Percentiles rank a stretch among this genome's conserved stretches.
phyloP scores from a whole-genome alignment of 768 basidiomycete species.

The Boletus subcaerulescens region DNA sequence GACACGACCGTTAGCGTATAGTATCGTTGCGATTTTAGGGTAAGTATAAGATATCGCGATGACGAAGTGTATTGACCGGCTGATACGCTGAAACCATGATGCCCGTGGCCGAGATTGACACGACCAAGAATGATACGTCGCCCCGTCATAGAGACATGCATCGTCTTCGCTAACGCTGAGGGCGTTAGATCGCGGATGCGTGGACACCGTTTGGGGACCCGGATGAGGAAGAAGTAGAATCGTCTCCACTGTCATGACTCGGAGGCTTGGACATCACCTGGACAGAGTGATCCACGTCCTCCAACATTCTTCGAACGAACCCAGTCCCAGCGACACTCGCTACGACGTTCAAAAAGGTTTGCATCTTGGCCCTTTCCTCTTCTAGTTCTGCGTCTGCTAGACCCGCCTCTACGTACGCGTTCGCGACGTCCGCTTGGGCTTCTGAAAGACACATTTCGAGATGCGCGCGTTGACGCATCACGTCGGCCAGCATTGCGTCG shows the following conservation, averaged over 20 bases:
- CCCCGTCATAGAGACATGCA: too few species aligned
- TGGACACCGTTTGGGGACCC: neutral
- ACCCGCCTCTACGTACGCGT: conserved; percentile 26
- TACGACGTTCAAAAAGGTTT: conserved; percentile 23
- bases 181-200: neutral
- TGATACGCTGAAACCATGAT: too few species aligned
- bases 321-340: conserved; percentile 25
- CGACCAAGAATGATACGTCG: neutral
- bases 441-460: conserved; percentile 16
- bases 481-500: conserved; percentile 23
- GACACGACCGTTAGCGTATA: neutral
- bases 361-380: conserved; percentile 23
- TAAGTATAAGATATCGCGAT: neutral
- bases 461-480: conserved; percentile 25
- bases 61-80: neutral
- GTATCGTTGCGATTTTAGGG: neutral
- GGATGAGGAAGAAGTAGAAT: conserved; percentile 2
- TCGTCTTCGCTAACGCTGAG: neutral
- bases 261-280: conserved; percentile 11
- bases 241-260: neutral
- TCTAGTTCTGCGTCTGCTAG: conserved; percentile 27
- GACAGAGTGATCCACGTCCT: conserved; percentile 14
- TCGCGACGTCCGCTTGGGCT: conserved; percentile 14
- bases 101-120: too few species aligned
- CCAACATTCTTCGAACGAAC: conserved; percentile 27